A percentile compares a stretch with the other conserved stretches of the same genome.
Conservation (phyloP, 2,329 filamentous ascomycete species). For the Trichophyton schoenleinii region DNA sequence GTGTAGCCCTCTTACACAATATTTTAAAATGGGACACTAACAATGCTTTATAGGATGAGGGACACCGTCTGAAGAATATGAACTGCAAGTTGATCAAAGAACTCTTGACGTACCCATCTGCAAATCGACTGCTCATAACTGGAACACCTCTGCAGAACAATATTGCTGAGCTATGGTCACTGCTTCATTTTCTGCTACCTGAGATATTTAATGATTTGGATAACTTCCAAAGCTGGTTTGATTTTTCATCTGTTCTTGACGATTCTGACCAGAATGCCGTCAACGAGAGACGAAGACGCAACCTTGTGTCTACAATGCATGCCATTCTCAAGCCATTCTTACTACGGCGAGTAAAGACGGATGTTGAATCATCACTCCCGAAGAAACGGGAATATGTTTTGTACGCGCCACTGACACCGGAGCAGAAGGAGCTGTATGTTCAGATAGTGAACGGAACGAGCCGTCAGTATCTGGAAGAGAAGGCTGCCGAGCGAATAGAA, state of each 20-base stretch:
- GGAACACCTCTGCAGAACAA: constrained; percentile 95
- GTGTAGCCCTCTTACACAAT: constrained; percentile 22
- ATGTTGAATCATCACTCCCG: constrained; percentile 81
- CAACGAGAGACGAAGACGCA: constrained; percentile 63
- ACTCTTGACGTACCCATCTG: constrained; percentile 74
- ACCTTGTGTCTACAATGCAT: constrained; percentile 76
- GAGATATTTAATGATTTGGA: constrained; percentile 89
- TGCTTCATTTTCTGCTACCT: constrained; percentile 85
- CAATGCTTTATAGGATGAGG: constrained; percentile 56
- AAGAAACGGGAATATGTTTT: constrained; percentile 95
- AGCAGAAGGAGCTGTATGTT: constrained; percentile 84
- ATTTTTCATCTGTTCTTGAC: constrained; percentile 84
- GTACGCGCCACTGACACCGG: constrained; percentile 79
- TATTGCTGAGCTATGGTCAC: constrained; percentile 82
- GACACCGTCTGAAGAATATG: constrained; percentile 93
- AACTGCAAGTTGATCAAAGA: constrained; percentile 86
- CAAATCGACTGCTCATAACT: constrained; percentile 82
- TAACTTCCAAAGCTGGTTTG: constrained; percentile 91
- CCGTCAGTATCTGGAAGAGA: constrained; percentile 37
- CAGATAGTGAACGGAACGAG: constrained; percentile 69
- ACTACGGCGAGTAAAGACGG: constrained; percentile 76
- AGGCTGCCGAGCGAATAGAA: constrained; percentile 39
- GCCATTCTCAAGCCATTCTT: constrained; percentile 85
- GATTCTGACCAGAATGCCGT: constrained; percentile 67
- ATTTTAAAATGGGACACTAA: constrained; percentile 6